Percentiles rank a stretch among this genome's conserved stretches.
Conservation (phyloP, 306 rosid genomes). For the Hippophae tibetana region DNA sequence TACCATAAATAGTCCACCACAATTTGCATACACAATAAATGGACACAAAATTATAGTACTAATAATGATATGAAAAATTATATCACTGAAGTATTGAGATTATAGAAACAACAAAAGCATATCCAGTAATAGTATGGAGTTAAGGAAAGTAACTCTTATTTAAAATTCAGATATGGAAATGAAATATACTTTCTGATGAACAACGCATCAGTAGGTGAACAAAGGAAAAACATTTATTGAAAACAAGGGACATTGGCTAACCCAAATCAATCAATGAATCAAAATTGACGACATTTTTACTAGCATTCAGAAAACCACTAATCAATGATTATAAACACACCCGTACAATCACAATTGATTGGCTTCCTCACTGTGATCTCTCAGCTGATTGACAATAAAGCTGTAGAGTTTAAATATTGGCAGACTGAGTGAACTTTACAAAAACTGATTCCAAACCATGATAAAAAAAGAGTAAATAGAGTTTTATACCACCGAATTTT, state of each 20-base stretch:
- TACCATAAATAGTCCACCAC: background rate
- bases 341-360: too few relatives aligned
- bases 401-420: background rate
- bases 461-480: too few relatives aligned
- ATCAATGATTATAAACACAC: background rate
- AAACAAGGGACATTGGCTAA: background rate
- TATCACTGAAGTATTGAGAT: background rate
- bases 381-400: background rate
- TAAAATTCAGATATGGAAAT: background rate
- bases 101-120: background rate
- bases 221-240: background rate
- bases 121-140: background rate
- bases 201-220: background rate
- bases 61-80: background rate
- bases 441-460: background rate
- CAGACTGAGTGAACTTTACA: background rate
- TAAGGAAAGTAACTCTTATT: background rate
- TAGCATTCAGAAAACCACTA: background rate
- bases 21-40: background rate
- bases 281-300: constrained; percentile 2
- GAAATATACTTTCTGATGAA: too few relatives aligned
- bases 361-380: background rate
- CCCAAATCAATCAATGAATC: background rate
- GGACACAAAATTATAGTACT: background rate
- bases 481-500: too few relatives aligned